Evolutionary conservation across 108 stramenopile genomes (phyloP).

Genomic region (Hondaea fermentalgiana): DNA sequence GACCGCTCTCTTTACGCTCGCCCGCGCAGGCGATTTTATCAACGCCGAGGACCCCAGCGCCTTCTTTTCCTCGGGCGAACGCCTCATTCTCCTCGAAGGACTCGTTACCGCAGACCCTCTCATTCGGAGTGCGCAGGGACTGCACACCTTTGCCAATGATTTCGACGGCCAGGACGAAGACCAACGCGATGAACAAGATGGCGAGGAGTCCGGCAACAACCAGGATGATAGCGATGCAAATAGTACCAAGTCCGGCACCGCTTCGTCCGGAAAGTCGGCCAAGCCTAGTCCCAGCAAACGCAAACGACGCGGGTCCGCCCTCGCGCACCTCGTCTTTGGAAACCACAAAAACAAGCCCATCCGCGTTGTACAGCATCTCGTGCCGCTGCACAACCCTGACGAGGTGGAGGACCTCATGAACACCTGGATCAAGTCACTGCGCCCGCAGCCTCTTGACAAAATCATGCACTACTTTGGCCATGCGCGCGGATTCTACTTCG

Average conservation of each 20-base stretch:
- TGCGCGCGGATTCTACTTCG: conserved; percentile 92
- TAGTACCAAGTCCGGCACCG: neutral
- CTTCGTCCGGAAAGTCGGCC: no score
- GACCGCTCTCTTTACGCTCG: neutral
- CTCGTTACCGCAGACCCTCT: neutral
- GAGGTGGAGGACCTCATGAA: neutral
- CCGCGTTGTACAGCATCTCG: neutral
- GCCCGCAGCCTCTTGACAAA: conserved; percentile 71
- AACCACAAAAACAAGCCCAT: neutral
- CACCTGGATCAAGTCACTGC: neutral
- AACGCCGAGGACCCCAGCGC: neutral
- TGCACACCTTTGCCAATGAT: neutral
- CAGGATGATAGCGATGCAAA: neutral
- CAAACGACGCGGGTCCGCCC: neutral
- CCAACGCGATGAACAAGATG: neutral
- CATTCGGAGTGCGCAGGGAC: neutral
- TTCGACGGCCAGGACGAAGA: neutral
- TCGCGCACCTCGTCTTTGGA: neutral
- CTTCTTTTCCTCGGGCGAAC: neutral
- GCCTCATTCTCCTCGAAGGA: neutral
- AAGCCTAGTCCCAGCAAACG: neutral
- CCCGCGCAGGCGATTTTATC: neutral
- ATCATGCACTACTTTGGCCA: conserved; percentile 95
- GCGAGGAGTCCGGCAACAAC: neutral
- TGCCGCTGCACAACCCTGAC: neutral